Conservation (phyloP, 2,329 filamentous ascomycete genomes). For the Samsoniella hepiali region DNA sequence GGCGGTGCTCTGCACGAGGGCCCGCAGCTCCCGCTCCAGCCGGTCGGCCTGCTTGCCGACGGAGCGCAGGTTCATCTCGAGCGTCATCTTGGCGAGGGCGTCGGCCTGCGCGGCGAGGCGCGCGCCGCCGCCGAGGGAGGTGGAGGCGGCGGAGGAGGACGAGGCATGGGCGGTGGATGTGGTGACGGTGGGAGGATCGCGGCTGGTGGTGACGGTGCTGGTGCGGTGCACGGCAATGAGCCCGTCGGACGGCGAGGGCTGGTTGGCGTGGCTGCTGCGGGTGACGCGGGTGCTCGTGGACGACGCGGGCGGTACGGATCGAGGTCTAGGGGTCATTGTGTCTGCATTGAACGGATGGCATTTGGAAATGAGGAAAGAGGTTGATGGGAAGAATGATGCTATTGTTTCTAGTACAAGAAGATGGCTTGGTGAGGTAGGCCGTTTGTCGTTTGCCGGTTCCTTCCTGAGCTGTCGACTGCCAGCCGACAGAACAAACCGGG, state of each 20-base stretch:
- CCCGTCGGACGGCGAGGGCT: background rate
- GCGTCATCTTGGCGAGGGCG: slow-evolving; percentile 35
- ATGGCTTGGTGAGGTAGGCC: background rate
- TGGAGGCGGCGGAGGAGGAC: background rate
- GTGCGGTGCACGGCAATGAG: slow-evolving; percentile 9
- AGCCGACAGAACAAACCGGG: slow-evolving; percentile 8
- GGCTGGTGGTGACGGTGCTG: background rate
- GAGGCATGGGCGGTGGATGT: background rate
- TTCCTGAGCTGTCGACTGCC: background rate
- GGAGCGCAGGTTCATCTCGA: slow-evolving; percentile 35
- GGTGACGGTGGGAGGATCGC: background rate
- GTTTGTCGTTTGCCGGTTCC: slow-evolving; percentile 12
- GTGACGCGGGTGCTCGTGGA: slow-evolving; percentile 3
- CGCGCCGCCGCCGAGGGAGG: background rate
- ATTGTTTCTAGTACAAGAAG: background rate
- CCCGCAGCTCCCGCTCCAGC: slow-evolving; percentile 30
- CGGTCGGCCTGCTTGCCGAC: slow-evolving; percentile 28
- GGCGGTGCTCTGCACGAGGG: slow-evolving; percentile 27
- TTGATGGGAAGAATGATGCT: background rate
- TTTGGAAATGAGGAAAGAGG: background rate
- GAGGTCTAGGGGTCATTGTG: slow-evolving; percentile 13
- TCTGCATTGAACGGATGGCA: background rate
- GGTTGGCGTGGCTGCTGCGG: slow-evolving; percentile 1
- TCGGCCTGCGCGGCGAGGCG: slow-evolving; percentile 30
- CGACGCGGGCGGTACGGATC: slow-evolving; percentile 8